phyloP scores from a whole-genome alignment of 2,329 filamentous ascomycete species.

The Fusarium beomiforme region DNA sequence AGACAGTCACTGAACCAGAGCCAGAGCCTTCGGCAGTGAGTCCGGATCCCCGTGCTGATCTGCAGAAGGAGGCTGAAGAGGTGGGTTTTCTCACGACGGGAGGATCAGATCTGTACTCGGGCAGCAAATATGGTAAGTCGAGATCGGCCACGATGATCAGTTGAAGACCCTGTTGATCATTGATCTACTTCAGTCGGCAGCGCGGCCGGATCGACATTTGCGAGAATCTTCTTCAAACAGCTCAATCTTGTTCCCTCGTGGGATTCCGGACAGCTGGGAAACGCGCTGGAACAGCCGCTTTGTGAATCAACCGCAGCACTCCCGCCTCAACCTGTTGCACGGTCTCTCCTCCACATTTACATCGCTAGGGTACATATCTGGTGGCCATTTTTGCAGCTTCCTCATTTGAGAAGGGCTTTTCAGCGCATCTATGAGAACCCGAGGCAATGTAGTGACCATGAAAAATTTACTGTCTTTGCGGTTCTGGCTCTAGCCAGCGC shows the following conservation, averaged over 20 bases:
- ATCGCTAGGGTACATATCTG: not conserved
- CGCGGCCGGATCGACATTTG: slow-evolving; percentile 6
- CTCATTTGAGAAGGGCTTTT: not conserved
- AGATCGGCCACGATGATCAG: fast-evolving
- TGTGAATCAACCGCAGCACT: not conserved
- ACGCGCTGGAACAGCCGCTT: not conserved
- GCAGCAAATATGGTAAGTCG: not conserved
- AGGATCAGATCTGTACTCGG: not conserved
- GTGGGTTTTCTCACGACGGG: not conserved
- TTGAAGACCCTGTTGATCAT: not conserved
- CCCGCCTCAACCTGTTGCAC: not conserved
- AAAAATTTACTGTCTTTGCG: not conserved
- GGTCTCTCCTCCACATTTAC: not conserved
- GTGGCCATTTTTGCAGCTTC: slow-evolving; percentile 4
- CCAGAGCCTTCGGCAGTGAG: not conserved
- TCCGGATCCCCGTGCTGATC: not conserved
- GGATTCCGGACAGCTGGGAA: fast-evolving
- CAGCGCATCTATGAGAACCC: not conserved
- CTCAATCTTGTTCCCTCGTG: not conserved
- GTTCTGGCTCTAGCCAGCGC: not conserved
- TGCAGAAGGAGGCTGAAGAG: slow-evolving; percentile 5
- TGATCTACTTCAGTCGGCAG: not conserved
- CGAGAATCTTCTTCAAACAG: slow-evolving; percentile 11
- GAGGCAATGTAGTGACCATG: fast-evolving
- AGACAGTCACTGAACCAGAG: not conserved